Evolutionary conservation across 2,329 filamentous ascomycete genomes (phyloP).

Genomic region (Penicillium sp.): DNA sequence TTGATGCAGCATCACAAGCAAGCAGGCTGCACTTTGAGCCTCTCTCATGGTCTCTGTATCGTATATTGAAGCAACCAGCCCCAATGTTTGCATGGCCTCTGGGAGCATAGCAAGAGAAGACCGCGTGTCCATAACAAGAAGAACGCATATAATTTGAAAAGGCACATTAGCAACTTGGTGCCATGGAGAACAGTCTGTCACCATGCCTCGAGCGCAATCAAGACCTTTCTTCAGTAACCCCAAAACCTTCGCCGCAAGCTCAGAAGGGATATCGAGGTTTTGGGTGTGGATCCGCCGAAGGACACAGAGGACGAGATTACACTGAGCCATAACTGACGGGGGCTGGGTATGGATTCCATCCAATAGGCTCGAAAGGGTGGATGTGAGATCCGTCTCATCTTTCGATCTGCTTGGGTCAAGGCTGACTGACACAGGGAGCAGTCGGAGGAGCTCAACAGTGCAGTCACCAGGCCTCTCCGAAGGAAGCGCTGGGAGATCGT

Average conservation of each 20-base stretch:
- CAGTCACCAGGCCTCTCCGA: conserved; percentile 48
- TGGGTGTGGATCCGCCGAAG: conserved; percentile 56
- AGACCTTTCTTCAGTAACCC: conserved; percentile 50
- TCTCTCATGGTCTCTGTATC: conserved; percentile 54
- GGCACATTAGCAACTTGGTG: conserved; percentile 63
- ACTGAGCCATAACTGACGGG: conserved; percentile 55
- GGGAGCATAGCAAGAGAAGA: conserved; percentile 53
- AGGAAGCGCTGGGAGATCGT: conserved; percentile 38
- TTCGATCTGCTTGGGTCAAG: conserved; percentile 55
- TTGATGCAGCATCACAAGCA: conserved; percentile 58
- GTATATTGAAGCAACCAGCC: conserved; percentile 47
- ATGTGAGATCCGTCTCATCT: conserved; percentile 48
- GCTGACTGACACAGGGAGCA: conserved; percentile 56
- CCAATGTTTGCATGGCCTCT: conserved; percentile 55
- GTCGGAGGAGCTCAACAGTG: conserved; percentile 54
- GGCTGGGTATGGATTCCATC: conserved; percentile 45
- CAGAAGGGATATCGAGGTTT: conserved; percentile 49
- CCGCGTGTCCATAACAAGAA: conserved; percentile 58
- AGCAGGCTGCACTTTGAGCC: conserved; percentile 55
- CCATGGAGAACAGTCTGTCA: conserved; percentile 54
- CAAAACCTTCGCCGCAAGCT: conserved; percentile 51
- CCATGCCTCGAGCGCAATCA: conserved; percentile 50
- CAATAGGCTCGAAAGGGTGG: conserved; percentile 46
- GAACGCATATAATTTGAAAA: conserved; percentile 59
- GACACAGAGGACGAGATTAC: conserved; percentile 59